Percentiles rank a stretch among this genome's conserved stretches.
phyloP scores from a whole-genome alignment of 2,329 filamentous ascomycete genomes.

The Neobulgaria alba region DNA sequence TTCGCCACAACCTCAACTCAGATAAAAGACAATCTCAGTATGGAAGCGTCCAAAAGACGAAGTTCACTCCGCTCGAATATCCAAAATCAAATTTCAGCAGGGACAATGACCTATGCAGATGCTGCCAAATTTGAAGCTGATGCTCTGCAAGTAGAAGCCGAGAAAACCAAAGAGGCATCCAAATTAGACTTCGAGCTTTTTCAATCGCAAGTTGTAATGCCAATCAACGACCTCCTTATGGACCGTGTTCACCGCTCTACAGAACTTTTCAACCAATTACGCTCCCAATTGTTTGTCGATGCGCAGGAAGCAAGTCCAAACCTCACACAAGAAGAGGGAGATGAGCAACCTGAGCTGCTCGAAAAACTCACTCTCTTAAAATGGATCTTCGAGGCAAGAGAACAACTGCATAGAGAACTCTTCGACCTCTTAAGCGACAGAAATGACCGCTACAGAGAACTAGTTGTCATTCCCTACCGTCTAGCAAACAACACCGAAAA shows the following conservation, averaged over 20 bases:
- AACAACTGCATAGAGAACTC: constrained; percentile 73
- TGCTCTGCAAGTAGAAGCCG: constrained; percentile 60
- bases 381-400: constrained; percentile 94
- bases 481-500: constrained; percentile 71
- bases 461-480: constrained; percentile 74
- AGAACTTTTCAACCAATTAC: constrained; percentile 68
- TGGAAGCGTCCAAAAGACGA: constrained; percentile 43
- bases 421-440: constrained; percentile 80
- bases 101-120: constrained; percentile 73
- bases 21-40: constrained; percentile 45
- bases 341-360: constrained; percentile 85
- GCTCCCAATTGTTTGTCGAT: constrained; percentile 63
- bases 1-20: constrained; percentile 49
- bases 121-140: constrained; percentile 75
- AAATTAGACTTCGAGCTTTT: constrained; percentile 80
- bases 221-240: constrained; percentile 71
- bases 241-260: constrained; percentile 67
- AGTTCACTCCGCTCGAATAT: constrained; percentile 65
- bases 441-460: constrained; percentile 76
- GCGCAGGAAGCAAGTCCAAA: constrained; percentile 59
- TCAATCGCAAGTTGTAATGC: constrained; percentile 73
- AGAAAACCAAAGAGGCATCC: constrained; percentile 60
- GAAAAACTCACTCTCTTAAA: constrained; percentile 93
- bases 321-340: constrained; percentile 86
- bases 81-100: constrained; percentile 67